Evolutionary conservation across 805 yeast species (phyloP).

Genomic region (Cephaloascus albidus): DNA sequence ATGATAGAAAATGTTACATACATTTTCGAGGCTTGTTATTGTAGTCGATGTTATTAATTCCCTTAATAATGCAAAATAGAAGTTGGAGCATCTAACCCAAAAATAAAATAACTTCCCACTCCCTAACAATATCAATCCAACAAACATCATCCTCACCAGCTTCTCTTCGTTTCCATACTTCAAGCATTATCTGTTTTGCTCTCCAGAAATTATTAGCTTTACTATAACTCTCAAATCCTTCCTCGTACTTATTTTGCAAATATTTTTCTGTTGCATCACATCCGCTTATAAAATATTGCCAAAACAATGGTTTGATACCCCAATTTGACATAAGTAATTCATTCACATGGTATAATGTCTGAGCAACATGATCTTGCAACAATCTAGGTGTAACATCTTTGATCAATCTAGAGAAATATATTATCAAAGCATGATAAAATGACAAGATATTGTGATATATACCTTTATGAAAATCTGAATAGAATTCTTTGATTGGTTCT

Average conservation of each 20-base stretch:
- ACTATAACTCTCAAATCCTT: constrained; percentile 17
- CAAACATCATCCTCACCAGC: constrained; percentile 24
- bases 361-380: constrained; percentile 23
- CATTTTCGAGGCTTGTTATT: too few species aligned
- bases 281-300: constrained; percentile 38
- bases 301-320: constrained; percentile 30
- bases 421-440: constrained; percentile 31
- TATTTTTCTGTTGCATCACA: constrained; percentile 23
- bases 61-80: too few species aligned
- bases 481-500: constrained; percentile 12
- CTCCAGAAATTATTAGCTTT: constrained; percentile 38
- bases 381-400: constrained; percentile 25
- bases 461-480: constrained; percentile 28
- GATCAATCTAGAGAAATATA: constrained; percentile 37
- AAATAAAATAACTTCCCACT: constrained; percentile 38
- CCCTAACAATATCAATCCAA: constrained; percentile 46
- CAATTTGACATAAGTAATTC: constrained; percentile 4
- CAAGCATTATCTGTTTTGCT: constrained; percentile 42
- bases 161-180: constrained; percentile 37
- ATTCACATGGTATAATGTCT: constrained; percentile 25
- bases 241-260: constrained; percentile 21
- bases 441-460: constrained; percentile 26
- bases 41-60: too few species aligned
- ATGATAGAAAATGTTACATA: too few species aligned
- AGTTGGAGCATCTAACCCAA: too few species aligned